Conservation (phyloP, 176 grass and related monocot genomes). For the Elaeis guineensis region DNA sequence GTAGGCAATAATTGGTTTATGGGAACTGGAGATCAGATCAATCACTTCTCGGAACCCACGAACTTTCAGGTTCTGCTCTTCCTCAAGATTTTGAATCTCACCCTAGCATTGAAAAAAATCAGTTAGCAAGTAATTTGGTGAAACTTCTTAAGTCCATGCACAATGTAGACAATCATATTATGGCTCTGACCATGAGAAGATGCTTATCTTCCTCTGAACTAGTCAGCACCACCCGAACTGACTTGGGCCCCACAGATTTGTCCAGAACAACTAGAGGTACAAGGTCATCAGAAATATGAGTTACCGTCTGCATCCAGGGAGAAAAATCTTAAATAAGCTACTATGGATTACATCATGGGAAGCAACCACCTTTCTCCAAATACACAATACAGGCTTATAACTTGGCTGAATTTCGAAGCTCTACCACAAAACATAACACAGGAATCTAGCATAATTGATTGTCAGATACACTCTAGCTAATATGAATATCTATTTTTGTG, state of each 20-base stretch:
- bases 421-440: too few relatives aligned
- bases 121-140: too few relatives aligned
- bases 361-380: not conserved
- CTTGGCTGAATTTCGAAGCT: too few relatives aligned
- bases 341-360: not conserved
- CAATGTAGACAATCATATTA: too few relatives aligned
- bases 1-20: conserved; percentile 83
- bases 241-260: conserved; percentile 38
- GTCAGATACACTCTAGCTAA: too few relatives aligned
- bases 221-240: conserved; percentile 64
- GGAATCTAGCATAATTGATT: too few relatives aligned
- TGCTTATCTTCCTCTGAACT: conserved; percentile 80
- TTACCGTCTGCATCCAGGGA: conserved; percentile 44
- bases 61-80: conserved; percentile 65
- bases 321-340: conserved; percentile 19
- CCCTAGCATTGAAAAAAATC: conserved; percentile 26
- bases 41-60: conserved; percentile 89
- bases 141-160: too few relatives aligned
- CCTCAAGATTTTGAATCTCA: conserved; percentile 51
- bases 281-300: conserved; percentile 52
- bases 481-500: too few relatives aligned
- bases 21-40: conserved; percentile 68
- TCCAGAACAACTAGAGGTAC: conserved; percentile 61
- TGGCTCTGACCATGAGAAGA: conserved; percentile 68
- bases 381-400: too few relatives aligned